These are phyloP conservation scores for Neurospora crassa DNA, from an alignment of 2,329 filamentous ascomycete species.

Conservation along the genomic window DNA sequence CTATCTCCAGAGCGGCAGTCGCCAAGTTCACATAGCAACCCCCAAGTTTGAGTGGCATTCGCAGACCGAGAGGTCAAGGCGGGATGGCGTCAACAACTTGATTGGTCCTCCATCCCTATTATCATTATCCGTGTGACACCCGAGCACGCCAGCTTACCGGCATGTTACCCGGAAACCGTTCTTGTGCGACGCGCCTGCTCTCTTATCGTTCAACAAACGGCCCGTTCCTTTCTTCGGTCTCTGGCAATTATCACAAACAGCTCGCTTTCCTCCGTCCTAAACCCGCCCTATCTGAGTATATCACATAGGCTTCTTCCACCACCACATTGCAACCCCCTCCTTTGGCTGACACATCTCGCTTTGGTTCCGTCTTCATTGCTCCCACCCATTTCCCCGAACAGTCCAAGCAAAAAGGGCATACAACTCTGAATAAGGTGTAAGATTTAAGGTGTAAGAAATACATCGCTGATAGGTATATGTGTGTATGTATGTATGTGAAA, in stretches of 20 bases:
- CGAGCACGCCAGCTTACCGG: background rate
- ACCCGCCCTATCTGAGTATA: too few species aligned
- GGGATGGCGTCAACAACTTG: background rate
- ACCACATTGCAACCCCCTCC: too few species aligned
- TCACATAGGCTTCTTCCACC: too few species aligned
- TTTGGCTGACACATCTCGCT: too few species aligned
- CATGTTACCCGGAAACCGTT: background rate
- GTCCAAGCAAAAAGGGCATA: background rate
- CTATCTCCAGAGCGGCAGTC: background rate
- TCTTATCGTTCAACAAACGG: background rate
- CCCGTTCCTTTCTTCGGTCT: background rate
- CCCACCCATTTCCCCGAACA: too few species aligned
- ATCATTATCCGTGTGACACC: background rate
- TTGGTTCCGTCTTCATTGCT: too few species aligned
- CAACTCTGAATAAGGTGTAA: background rate
- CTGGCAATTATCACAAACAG: too few species aligned
- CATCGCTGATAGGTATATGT: background rate
- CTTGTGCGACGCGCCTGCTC: background rate
- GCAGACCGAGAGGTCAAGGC: background rate
- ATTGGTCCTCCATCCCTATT: background rate
- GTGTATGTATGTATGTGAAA: background rate
- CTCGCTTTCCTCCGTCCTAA: too few species aligned
- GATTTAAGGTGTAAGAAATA: background rate
- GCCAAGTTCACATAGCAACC: background rate
- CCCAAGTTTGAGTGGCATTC: too few species aligned